Percentiles rank a stretch among this genome's conserved stretches.
Evolutionary conservation across 768 basidiomycete species (phyloP).

Genomic region (Serendipita vermifera): DNA sequence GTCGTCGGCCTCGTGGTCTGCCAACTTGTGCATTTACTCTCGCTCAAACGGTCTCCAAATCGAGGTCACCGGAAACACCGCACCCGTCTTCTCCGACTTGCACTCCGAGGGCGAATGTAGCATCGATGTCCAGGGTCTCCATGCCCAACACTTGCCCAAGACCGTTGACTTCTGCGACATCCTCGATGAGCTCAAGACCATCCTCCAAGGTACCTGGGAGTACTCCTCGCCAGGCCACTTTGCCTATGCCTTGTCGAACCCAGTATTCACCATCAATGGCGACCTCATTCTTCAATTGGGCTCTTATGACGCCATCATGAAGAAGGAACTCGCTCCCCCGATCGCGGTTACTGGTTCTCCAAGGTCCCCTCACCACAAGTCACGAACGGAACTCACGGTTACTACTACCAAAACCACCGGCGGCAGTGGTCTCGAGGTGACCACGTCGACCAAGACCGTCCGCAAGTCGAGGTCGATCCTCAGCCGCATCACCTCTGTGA

Average conservation of each 20-base stretch:
- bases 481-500: too few relatives aligned
- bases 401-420: too few relatives aligned
- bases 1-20: conserved; percentile 19
- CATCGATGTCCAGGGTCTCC: conserved; percentile 7
- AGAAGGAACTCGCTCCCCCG: background rate
- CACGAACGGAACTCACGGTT: too few relatives aligned
- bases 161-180: conserved; percentile 19
- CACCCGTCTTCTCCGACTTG: conserved; percentile 14
- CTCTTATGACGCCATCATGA: conserved; percentile 3
- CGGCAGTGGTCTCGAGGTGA: too few relatives aligned
- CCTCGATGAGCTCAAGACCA: conserved; percentile 16
- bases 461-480: too few relatives aligned
- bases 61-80: conserved; percentile 13
- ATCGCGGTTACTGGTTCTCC: background rate
- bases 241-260: conserved; percentile 22
- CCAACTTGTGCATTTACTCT: conserved; percentile 16
- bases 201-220: conserved; percentile 22
- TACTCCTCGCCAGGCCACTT: conserved; percentile 18
- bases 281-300: conserved; percentile 23
- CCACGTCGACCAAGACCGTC: too few relatives aligned
- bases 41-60: conserved; percentile 19
- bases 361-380: too few relatives aligned
- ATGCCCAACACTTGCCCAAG: conserved; percentile 16
- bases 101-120: background rate
- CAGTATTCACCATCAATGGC: conserved; percentile 23